Evolutionary conservation across 805 yeast species (phyloP).

Genomic region (Candida suzukii): DNA sequence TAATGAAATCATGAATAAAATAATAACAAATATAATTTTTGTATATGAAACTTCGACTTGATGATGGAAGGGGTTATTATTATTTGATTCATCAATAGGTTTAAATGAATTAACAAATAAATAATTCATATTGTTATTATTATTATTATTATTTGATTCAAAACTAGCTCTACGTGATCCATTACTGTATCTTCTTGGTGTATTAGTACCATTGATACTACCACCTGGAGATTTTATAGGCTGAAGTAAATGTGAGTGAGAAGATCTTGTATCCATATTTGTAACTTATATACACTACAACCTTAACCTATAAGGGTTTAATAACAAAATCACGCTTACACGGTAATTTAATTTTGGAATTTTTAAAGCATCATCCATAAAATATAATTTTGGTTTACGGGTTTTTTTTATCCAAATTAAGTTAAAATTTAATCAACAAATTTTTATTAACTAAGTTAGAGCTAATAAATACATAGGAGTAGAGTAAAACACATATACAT

Average conservation of each 20-base stretch:
- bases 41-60: conserved; percentile 22
- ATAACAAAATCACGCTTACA: too few relatives aligned
- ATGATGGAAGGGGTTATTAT: neutral
- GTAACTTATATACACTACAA: neutral
- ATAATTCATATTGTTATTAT: neutral
- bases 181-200: neutral
- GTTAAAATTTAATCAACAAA: too few relatives aligned
- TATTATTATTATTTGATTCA: neutral
- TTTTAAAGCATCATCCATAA: too few relatives aligned
- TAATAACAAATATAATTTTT: conserved; percentile 36
- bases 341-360: too few relatives aligned
- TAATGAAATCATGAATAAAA: conserved; percentile 41
- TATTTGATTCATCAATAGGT: neutral
- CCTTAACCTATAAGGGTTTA: neutral
- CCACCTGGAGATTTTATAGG: neutral
- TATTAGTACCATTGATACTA: neutral
- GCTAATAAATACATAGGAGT: too few relatives aligned
- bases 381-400: too few relatives aligned
- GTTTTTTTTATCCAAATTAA: too few relatives aligned
- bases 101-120: neutral
- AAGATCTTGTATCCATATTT: neutral
- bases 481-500: neutral
- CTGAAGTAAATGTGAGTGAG: neutral
- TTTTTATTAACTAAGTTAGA: too few relatives aligned
- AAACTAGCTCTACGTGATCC: neutral